Base-by-base conservation (phyloP, 257 asterid species). In the Rauvolfia tetraphylla region DNA sequence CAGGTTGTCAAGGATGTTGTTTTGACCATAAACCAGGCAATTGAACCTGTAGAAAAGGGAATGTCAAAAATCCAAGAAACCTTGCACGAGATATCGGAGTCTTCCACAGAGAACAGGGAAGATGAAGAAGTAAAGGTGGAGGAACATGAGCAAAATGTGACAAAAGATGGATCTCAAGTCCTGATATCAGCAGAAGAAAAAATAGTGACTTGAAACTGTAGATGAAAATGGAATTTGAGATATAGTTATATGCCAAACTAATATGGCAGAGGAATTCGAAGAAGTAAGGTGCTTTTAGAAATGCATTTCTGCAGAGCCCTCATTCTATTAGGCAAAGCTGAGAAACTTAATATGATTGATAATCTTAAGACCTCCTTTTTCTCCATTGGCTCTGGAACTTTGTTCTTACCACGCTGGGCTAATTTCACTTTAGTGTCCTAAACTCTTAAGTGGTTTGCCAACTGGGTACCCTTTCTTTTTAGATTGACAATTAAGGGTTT, bases 1-100 rank as follows among this genome's bases (percentile, higher is more conserved):
- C 87, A 95, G 98, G 97, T 95, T 17, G 94, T 92, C 77, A 80
- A 91, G 87, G 99, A 95, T 36, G 98, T 95, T 1, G 98, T 90
- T 57, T 78, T 95, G 88, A 95, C 99, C 2, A 91, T 95, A 67
- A 95, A 91, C 83, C 97, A 95, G 78, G 99, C 98, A 6, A 92
- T 95, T 11, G 96, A 91, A 77, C 99, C 98, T 0, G 97, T 95
- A 39, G 98, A 92, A 3, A 95, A 92, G 68, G 98, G 99, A 20
- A 78, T 95, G 97, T 88, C 91, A 1, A 95, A 89, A 86, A 95
- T 95, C 78, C 98, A 95, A 73, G 99, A 95, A 79, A 91, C 85
- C 0, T 83, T 92, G 81, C 97, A 95, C 76, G 91, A 90, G 22
- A 87, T 84, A 57, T 81, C 93, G 1, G 89, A 89, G 31, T 75